These are phyloP conservation scores for Phytopythium boreale DNA, from an alignment of 352 stramenopile genomes.

Conservation along the genomic window DNA sequence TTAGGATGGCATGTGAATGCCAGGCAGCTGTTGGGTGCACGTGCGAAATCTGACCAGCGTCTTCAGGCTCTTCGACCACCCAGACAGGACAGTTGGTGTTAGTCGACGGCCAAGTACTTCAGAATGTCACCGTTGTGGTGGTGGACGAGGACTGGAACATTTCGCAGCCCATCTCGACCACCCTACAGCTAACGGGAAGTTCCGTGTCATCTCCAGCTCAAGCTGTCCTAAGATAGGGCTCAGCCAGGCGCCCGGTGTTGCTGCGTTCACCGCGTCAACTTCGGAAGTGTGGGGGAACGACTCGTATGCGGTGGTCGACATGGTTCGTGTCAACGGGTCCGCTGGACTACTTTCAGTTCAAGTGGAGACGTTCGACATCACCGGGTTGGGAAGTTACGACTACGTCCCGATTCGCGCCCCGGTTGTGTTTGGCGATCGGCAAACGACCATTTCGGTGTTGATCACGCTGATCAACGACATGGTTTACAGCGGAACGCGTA, in stretches of 20 bases:
- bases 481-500: constrained; percentile 27
- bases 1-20: constrained; percentile 32
- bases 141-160: constrained; percentile 33
- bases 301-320: constrained; percentile 30
- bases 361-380: constrained; percentile 53
- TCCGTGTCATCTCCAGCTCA: constrained; percentile 16
- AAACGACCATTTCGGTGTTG: constrained; percentile 32
- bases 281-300: constrained; percentile 31
- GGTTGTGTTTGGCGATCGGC: constrained; percentile 26
- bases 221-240: constrained; percentile 25
- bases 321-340: constrained; percentile 53
- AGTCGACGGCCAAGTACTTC: constrained; percentile 36
- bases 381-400: constrained; percentile 16
- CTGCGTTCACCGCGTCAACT: constrained; percentile 24
- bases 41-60: constrained; percentile 31
- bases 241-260: constrained; percentile 26
- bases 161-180: constrained; percentile 14
- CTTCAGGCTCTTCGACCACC: constrained; percentile 7
- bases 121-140: constrained; percentile 30
- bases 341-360: constrained; percentile 30
- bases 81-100: constrained; percentile 28
- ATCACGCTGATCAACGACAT: constrained; percentile 47
- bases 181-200: constrained; percentile 19
- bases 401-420: constrained; percentile 32
- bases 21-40: constrained; percentile 15